Percentiles rank a stretch among this genome's conserved stretches.
These are phyloP conservation scores for Linaria vulgaris DNA, from an alignment of 257 asterid species.

Conservation along the genomic window DNA sequence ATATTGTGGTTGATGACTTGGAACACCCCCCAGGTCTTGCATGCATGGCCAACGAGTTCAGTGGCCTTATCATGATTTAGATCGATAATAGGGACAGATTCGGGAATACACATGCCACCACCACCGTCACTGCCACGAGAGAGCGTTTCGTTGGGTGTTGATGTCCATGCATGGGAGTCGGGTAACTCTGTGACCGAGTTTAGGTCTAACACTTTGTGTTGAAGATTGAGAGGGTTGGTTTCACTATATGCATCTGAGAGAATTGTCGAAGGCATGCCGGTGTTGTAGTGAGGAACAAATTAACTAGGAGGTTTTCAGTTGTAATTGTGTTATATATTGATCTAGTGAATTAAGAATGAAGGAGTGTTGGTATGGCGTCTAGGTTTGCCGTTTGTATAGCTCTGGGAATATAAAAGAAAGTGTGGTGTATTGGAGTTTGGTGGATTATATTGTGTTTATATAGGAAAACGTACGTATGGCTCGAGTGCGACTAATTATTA, in stretches of 20 bases:
- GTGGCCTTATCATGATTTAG: slow-evolving; percentile 38
- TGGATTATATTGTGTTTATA: no score
- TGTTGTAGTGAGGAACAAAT: not conserved
- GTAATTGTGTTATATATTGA: not conserved
- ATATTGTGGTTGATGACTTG: slow-evolving; percentile 65
- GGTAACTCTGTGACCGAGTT: slow-evolving; percentile 66
- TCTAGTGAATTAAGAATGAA: not conserved
- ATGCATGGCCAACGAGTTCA: slow-evolving; percentile 73
- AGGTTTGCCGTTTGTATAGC: no score
- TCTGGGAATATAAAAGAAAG: no score
- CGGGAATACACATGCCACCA: slow-evolving; percentile 7
- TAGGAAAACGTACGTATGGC: no score
- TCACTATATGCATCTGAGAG: slow-evolving; percentile 17
- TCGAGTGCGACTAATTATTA: no score
- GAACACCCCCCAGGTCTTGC: slow-evolving; percentile 88
- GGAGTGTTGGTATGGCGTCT: no score
- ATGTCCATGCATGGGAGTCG: slow-evolving; percentile 88
- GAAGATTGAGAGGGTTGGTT: slow-evolving; percentile 28
- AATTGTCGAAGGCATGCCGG: slow-evolving; percentile 56
- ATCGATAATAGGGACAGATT: slow-evolving; percentile 63
- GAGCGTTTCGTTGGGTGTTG: slow-evolving; percentile 17
- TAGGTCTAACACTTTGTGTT: slow-evolving; percentile 54
- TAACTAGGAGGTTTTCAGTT: not conserved
- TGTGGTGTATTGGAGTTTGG: no score
- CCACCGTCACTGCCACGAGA: slow-evolving; percentile 9